A percentile compares a stretch with the other conserved stretches of the same genome.
Evolutionary conservation across 2,329 filamentous ascomycete species (phyloP).

Genomic region (Aspergillus sp.): DNA sequence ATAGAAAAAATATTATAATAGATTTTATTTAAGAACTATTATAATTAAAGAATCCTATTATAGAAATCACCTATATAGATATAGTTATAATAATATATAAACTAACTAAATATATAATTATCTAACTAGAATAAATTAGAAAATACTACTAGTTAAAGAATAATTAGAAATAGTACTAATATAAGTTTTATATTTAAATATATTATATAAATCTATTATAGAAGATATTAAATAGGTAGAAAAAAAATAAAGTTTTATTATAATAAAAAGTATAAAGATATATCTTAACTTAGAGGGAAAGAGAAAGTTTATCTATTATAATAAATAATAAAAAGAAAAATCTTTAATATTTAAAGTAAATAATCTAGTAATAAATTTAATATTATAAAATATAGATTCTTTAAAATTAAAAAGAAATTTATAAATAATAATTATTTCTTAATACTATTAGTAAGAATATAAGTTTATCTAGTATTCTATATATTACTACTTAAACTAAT

Average conservation of each 20-base stretch:
- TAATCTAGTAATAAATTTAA: background rate
- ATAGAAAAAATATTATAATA: background rate
- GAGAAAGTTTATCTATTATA: background rate
- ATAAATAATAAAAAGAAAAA: background rate
- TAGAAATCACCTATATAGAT: background rate
- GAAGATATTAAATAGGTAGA: background rate
- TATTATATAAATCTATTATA: background rate
- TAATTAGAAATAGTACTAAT: background rate
- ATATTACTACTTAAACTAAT: too few species aligned
- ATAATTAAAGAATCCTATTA: background rate
- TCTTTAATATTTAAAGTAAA: background rate
- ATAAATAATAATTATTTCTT: background rate
- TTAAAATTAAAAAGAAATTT: background rate
- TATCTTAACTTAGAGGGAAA: background rate
- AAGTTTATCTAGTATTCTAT: too few species aligned
- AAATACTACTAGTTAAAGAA: background rate
- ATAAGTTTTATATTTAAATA: background rate
- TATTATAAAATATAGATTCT: background rate
- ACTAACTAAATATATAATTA: background rate
- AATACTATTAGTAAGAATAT: background rate
- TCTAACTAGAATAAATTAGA: background rate
- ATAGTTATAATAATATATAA: background rate
- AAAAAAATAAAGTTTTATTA: background rate
- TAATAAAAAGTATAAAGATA: background rate
- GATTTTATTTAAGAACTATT: slow-evolving; percentile 2